A percentile compares a stretch with the other conserved stretches of the same genome.
phyloP scores from a whole-genome alignment of 2,329 filamentous ascomycete species.

The Huntiella moniliformis region DNA sequence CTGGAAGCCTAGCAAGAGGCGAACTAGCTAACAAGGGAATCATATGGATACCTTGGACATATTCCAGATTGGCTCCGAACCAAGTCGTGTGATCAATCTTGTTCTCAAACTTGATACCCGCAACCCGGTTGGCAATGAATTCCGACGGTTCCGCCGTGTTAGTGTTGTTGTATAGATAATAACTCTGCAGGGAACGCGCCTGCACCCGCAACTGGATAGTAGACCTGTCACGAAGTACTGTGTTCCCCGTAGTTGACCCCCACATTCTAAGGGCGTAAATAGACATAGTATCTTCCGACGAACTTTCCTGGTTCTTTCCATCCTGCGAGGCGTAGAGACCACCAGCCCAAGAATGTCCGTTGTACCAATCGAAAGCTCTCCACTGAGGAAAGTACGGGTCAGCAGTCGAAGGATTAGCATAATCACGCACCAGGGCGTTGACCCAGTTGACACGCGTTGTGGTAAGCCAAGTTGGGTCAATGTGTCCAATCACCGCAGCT shows the following conservation, averaged over 20 bases:
- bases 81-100: conserved; percentile 88
- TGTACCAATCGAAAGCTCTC: conserved; percentile 80
- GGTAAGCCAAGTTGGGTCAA: conserved; percentile 56
- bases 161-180: conserved; percentile 59
- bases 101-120: conserved; percentile 71
- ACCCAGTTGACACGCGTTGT: conserved; percentile 57
- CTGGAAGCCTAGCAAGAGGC: conserved; percentile 42
- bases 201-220: conserved; percentile 73
- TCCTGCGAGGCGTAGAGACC: conserved; percentile 52
- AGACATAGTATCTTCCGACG: conserved; percentile 77
- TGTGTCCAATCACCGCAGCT: conserved; percentile 61
- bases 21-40: conserved; percentile 53
- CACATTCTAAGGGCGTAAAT: conserved; percentile 86
- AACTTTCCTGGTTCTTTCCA: conserved; percentile 72
- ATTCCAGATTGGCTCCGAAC: conserved; percentile 57
- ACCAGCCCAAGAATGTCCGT: conserved; percentile 87
- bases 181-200: conserved; percentile 51
- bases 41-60: conserved; percentile 67
- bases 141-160: conserved; percentile 53
- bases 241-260: conserved; percentile 61
- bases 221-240: conserved; percentile 57
- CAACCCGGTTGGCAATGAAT: conserved; percentile 66
- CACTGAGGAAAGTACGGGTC: conserved; percentile 68
- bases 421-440: conserved; percentile 66
- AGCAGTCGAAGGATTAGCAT: conserved; percentile 51